Conservation (phyloP, 2,329 filamentous ascomycete species). For the Phialophora tarda region DNA sequence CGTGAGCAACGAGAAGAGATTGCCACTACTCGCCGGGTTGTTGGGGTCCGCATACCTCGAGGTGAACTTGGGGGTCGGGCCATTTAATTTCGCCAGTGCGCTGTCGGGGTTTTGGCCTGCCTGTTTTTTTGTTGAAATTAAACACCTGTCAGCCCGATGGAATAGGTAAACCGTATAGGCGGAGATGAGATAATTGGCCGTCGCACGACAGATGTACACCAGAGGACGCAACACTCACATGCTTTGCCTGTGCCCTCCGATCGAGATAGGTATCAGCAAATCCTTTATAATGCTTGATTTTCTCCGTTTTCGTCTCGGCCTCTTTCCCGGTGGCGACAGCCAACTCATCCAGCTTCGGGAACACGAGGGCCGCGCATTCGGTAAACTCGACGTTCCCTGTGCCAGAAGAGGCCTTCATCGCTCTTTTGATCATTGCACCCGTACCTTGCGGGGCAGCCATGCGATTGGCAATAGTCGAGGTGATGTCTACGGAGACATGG, state of each 20-base stretch:
- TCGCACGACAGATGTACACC: too few relatives aligned
- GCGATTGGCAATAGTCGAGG: constrained; percentile 42
- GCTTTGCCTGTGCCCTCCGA: constrained; percentile 54
- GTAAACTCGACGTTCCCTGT: constrained; percentile 50
- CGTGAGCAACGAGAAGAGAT: constrained; percentile 53
- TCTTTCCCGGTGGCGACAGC: not conserved
- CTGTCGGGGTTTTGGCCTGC: constrained; percentile 49
- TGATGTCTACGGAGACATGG: constrained; percentile 47
- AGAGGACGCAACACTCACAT: constrained; percentile 14
- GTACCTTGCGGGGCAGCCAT: constrained; percentile 10
- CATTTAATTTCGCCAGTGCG: constrained; percentile 42
- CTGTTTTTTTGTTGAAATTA: not conserved
- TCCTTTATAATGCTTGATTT: constrained; percentile 37
- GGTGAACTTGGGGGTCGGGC: constrained; percentile 46
- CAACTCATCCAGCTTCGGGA: constrained; percentile 44
- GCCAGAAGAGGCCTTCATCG: constrained; percentile 16
- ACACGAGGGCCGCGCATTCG: constrained; percentile 55
- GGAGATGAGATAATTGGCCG: too few relatives aligned
- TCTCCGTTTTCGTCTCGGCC: constrained; percentile 31
- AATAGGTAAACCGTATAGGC: too few relatives aligned
- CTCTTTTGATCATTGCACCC: constrained; percentile 20
- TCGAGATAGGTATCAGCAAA: constrained; percentile 57
- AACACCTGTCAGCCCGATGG: too few relatives aligned
- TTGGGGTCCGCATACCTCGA: constrained; percentile 59
- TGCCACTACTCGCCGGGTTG: constrained; percentile 57